Conservation (phyloP, 768 basidiomycete genomes). For the Lanmaoa pseudosensibilis region DNA sequence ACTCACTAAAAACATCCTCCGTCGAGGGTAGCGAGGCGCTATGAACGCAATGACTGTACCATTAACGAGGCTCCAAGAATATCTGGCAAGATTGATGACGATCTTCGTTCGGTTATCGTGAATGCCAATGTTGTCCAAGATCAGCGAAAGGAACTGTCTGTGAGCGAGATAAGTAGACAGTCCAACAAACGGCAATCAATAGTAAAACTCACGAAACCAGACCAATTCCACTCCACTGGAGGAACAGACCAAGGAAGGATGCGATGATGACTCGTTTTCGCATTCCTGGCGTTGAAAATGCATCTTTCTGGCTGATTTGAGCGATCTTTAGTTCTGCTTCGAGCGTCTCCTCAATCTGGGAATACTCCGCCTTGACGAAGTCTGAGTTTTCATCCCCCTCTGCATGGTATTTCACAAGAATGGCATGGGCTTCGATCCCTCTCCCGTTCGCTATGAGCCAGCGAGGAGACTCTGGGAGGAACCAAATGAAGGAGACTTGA, state of each 20-base stretch:
- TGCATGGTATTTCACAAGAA: too few species aligned
- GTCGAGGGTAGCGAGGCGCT: slow-evolving; percentile 6
- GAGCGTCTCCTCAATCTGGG: slow-evolving; percentile 56
- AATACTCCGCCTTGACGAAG: slow-evolving; percentile 57
- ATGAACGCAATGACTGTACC: background rate
- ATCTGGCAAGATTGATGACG: slow-evolving; percentile 7
- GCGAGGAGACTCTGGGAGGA: slow-evolving; percentile 65
- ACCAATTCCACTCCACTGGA: slow-evolving; percentile 12
- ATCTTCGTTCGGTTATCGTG: slow-evolving; percentile 17
- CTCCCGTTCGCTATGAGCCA: slow-evolving; percentile 62
- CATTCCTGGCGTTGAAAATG: slow-evolving; percentile 11
- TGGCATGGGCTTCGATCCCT: slow-evolving; percentile 43
- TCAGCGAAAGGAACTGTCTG: slow-evolving; percentile 12
- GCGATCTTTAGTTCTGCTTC: slow-evolving; percentile 25
- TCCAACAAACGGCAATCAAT: background rate
- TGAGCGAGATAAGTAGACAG: too few species aligned
- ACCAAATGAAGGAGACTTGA: slow-evolving; percentile 55
- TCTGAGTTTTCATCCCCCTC: too few species aligned
- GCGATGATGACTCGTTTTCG: slow-evolving; percentile 16
- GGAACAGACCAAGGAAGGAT: slow-evolving; percentile 9
- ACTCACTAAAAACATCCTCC: slow-evolving; percentile 9
- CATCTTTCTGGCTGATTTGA: background rate
- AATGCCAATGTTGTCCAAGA: slow-evolving; percentile 18
- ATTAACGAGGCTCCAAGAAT: slow-evolving; percentile 8
- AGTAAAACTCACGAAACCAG: slow-evolving; percentile 9